phyloP scores from a whole-genome alignment of 83 land plant species.

The Isoetes engelmannii region DNA sequence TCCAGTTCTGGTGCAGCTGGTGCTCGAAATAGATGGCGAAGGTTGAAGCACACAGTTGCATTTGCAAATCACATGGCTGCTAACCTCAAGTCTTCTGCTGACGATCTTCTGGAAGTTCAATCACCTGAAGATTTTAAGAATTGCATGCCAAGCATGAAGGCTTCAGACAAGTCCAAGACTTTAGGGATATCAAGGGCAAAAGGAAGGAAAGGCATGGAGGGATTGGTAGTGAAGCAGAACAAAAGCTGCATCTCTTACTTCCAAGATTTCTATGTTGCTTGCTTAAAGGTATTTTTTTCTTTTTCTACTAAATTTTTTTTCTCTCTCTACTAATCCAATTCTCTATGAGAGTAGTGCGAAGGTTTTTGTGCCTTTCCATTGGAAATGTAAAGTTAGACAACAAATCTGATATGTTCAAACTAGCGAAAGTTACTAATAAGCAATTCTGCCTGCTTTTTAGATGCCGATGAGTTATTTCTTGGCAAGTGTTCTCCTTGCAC shows the following conservation, averaged over 20 bases:
- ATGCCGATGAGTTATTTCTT: constrained; percentile 24
- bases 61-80: constrained; percentile 22
- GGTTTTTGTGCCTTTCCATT: background rate
- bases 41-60: constrained; percentile 22
- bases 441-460: constrained; percentile 16
- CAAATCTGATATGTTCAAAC: background rate
- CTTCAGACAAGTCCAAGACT: constrained; percentile 25
- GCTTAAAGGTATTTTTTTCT: constrained; percentile 14
- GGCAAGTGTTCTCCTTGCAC: constrained; percentile 31
- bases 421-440: too few species aligned
- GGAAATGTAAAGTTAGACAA: background rate
- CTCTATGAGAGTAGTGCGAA: background rate
- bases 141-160: constrained; percentile 20
- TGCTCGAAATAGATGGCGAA: constrained; percentile 27
- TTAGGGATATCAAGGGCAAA: constrained; percentile 6
- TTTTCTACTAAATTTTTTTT: background rate
- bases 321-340: background rate
- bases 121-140: constrained; percentile 4
- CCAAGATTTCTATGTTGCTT: constrained; percentile 34
- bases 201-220: constrained; percentile 37
- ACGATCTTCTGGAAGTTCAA: constrained; percentile 20
- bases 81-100: constrained; percentile 3
- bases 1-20: background rate
- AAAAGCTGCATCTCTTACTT: constrained; percentile 21
- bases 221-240: constrained; percentile 26